These are phyloP conservation scores for Torulaspora indica DNA, from an alignment of 805 yeast genomes.

Conservation along the genomic window DNA sequence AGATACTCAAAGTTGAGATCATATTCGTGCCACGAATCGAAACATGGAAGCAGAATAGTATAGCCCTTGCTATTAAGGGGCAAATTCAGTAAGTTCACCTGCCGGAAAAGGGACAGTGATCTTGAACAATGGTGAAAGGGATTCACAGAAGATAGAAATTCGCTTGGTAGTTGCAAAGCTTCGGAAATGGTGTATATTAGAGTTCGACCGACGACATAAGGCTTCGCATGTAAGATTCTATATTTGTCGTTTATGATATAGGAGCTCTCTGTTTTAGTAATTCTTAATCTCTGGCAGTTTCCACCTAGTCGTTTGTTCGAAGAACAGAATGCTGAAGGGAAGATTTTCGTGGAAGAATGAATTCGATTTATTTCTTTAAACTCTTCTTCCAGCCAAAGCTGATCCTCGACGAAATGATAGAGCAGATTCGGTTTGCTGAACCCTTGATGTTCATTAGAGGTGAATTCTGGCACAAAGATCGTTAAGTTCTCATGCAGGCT, in stretches of 20 bases:
- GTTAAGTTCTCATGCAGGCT: conserved; percentile 46
- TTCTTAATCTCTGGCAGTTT: conserved; percentile 58
- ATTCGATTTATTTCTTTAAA: conserved; percentile 8
- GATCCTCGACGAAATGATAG: conserved; percentile 53
- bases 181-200: conserved; percentile 62
- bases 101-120: conserved; percentile 54
- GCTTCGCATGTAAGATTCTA: conserved; percentile 40
- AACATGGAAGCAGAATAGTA: conserved; percentile 74
- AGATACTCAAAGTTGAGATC: conserved; percentile 60
- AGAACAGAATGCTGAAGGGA: conserved; percentile 50
- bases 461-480: conserved; percentile 48
- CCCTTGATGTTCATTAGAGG: conserved; percentile 35
- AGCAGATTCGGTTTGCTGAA: conserved; percentile 41
- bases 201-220: conserved; percentile 54
- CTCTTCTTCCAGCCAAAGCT: conserved; percentile 21
- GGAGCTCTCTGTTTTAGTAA: conserved; percentile 32
- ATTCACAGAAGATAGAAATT: conserved; percentile 60
- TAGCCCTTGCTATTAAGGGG: conserved; percentile 58
- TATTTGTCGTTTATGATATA: conserved; percentile 53
- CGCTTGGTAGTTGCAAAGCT: conserved; percentile 57
- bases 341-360: conserved; percentile 32
- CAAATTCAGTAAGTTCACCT: conserved; percentile 49
- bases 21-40: conserved; percentile 61
- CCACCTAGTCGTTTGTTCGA: conserved; percentile 51
- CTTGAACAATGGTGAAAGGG: conserved; percentile 59